Conservation (phyloP, 441 rosid genomes). For the Viola pubescens region DNA sequence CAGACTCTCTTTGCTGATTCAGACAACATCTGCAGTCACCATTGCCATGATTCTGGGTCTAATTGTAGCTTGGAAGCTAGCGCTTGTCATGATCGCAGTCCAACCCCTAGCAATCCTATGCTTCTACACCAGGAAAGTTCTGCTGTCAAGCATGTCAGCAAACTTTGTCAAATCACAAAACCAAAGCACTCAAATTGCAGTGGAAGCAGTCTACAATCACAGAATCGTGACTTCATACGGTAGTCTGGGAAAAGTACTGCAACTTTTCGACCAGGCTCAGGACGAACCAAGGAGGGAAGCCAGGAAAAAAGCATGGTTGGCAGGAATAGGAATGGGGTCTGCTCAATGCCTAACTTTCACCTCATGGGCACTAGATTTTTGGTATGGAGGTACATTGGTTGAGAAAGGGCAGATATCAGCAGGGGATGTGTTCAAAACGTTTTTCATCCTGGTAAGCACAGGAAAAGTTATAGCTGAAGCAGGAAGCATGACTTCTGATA, state of each 20-base stretch:
- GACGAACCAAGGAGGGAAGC: constrained; percentile 59
- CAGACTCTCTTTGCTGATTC: constrained; percentile 56
- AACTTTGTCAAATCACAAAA: constrained; percentile 66
- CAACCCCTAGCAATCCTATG: constrained; percentile 76
- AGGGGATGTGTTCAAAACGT: constrained; percentile 79
- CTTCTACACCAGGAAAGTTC: constrained; percentile 61
- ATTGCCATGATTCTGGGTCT: constrained; percentile 74
- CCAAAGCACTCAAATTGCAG: constrained; percentile 73
- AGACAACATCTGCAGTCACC: constrained; percentile 71
- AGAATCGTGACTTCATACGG: constrained; percentile 65
- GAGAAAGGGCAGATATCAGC: constrained; percentile 62
- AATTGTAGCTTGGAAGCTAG: constrained; percentile 72
- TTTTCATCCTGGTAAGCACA: constrained; percentile 73
- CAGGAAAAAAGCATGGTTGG: constrained; percentile 68
- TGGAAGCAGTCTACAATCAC: constrained; percentile 71
- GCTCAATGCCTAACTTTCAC: constrained; percentile 72
- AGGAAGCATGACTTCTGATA: constrained; percentile 91
- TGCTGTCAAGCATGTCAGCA: constrained; percentile 53
- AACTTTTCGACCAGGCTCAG: constrained; percentile 66
- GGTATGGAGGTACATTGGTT: constrained; percentile 73
- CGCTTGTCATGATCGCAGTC: constrained; percentile 68
- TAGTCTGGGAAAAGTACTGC: constrained; percentile 52
- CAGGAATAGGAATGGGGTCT: constrained; percentile 83
- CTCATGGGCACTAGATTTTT: constrained; percentile 81
- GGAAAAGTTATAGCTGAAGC: constrained; percentile 89